These are phyloP conservation scores for Trichoderma sp. DNA, from an alignment of 2,329 filamentous ascomycete species.

Conservation along the genomic window DNA sequence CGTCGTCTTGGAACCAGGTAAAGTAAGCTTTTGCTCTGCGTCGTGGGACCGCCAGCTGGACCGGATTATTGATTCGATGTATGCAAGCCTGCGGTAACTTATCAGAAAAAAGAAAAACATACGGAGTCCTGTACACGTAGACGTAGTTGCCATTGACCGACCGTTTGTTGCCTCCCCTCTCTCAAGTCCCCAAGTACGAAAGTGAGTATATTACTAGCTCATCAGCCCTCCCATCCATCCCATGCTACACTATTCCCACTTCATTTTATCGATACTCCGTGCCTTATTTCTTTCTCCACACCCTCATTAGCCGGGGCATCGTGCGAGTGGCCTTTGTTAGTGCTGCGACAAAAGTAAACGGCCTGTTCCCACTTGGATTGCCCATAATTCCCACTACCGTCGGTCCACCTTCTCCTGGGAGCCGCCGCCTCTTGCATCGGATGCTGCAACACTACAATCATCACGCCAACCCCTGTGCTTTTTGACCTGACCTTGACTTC, in stretches of 20 bases:
- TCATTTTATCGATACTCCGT: slow-evolving; percentile 19
- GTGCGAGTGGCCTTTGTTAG: slow-evolving; percentile 8
- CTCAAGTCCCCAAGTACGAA: neutral
- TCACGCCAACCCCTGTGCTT: slow-evolving; percentile 11
- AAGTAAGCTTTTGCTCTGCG: slow-evolving; percentile 3
- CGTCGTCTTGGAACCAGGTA: neutral
- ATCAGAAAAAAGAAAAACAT: neutral
- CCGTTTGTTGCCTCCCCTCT: neutral
- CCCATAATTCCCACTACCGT: neutral
- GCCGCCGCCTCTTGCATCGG: slow-evolving; percentile 1
- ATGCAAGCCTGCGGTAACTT: neutral
- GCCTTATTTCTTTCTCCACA: slow-evolving; percentile 17
- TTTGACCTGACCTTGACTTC: slow-evolving; percentile 3
- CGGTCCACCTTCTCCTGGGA: slow-evolving; percentile 16
- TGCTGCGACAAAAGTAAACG: slow-evolving; percentile 4
- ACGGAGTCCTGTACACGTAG: neutral
- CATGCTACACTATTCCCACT: slow-evolving; percentile 4
- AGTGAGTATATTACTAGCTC: slow-evolving; percentile 1
- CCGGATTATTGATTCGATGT: neutral
- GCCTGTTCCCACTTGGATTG: slow-evolving; percentile 1
- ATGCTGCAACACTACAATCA: slow-evolving; percentile 4
- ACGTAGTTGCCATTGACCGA: neutral
- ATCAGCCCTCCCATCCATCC: neutral
- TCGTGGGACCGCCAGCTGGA: neutral
- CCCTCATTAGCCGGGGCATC: slow-evolving; percentile 15